phyloP scores from a whole-genome alignment of 2,329 filamentous ascomycete genomes.

The Hypomyces rosellus region DNA sequence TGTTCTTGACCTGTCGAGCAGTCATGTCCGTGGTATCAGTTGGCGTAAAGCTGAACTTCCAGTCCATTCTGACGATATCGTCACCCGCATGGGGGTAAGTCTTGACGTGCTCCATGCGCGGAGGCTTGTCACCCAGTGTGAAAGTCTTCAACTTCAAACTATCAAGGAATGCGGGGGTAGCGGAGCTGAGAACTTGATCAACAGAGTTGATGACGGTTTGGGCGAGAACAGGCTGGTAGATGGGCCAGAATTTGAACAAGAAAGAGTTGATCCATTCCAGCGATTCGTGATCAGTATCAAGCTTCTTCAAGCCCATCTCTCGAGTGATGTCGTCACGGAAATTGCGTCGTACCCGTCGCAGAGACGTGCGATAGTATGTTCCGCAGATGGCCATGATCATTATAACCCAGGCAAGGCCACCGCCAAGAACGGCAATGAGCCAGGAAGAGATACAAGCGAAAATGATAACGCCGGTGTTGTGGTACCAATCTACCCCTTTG shows the following conservation, averaged over 20 bases:
- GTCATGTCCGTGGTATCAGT: constrained; percentile 93
- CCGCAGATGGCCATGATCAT: constrained; percentile 87
- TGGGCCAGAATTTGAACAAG: constrained; percentile 97
- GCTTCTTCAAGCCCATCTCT: constrained; percentile 76
- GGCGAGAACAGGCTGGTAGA: constrained; percentile 90
- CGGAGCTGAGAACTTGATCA: constrained; percentile 89
- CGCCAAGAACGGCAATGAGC: constrained; percentile 82
- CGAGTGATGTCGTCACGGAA: constrained; percentile 91
- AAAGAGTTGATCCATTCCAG: constrained; percentile 99
- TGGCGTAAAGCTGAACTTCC: constrained; percentile 99
- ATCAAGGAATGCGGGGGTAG: constrained; percentile 87
- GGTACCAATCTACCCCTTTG: constrained; percentile 77
- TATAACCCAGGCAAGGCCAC: constrained; percentile 87
- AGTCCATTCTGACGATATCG: constrained; percentile 96
- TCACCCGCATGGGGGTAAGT: constrained; percentile 95
- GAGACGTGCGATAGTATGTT: constrained; percentile 94
- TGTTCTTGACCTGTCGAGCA: constrained; percentile 80
- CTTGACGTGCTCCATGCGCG: constrained; percentile 94
- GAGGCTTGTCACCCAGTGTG: constrained; percentile 88
- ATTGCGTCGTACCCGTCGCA: constrained; percentile 88
- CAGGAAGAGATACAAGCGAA: constrained; percentile 89
- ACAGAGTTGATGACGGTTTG: constrained; percentile 89
- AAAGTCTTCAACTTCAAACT: constrained; percentile 92
- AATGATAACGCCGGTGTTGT: constrained; percentile 89
- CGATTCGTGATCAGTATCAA: constrained; percentile 87